Evolutionary conservation across 305 asterid species (phyloP).

Genomic region (Fraxinus greggii): DNA sequence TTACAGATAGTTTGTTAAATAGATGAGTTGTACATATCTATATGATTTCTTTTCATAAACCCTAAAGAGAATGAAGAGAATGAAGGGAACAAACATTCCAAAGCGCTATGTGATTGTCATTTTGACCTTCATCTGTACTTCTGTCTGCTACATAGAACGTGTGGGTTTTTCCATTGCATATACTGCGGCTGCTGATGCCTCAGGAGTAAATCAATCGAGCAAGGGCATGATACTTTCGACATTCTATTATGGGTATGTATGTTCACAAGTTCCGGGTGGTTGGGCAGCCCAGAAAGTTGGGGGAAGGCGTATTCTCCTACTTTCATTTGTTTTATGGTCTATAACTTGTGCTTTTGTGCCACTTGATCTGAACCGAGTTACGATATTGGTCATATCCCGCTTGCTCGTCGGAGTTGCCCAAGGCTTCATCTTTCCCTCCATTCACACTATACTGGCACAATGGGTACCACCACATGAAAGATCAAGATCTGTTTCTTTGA

Average conservation of each 20-base stretch:
- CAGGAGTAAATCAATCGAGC: constrained; percentile 72
- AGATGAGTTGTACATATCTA: neutral
- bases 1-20: neutral
- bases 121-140: constrained; percentile 84
- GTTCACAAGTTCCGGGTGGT: constrained; percentile 97
- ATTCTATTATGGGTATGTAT: constrained; percentile 90
- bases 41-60: constrained; percentile 20
- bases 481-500: constrained; percentile 86
- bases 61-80: constrained; percentile 61
- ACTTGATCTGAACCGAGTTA: constrained; percentile 62
- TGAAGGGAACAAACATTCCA: constrained; percentile 66
- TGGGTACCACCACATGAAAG: constrained; percentile 99
- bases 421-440: constrained; percentile 95
- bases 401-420: constrained; percentile 95
- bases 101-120: constrained; percentile 69
- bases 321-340: constrained; percentile 86
- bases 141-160: constrained; percentile 90
- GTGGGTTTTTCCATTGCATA: constrained; percentile 97
- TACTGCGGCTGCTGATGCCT: constrained; percentile 96
- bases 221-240: constrained; percentile 88
- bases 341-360: constrained; percentile 85
- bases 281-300: constrained; percentile 97
- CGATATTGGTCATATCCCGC: constrained; percentile 71
- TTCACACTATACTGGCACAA: constrained; percentile 94
- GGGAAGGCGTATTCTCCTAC: constrained; percentile 82